Percentiles rank a stretch among this genome's conserved stretches.
Evolutionary conservation across 805 yeast species (phyloP).

Genomic region (Pichia deserticola): DNA sequence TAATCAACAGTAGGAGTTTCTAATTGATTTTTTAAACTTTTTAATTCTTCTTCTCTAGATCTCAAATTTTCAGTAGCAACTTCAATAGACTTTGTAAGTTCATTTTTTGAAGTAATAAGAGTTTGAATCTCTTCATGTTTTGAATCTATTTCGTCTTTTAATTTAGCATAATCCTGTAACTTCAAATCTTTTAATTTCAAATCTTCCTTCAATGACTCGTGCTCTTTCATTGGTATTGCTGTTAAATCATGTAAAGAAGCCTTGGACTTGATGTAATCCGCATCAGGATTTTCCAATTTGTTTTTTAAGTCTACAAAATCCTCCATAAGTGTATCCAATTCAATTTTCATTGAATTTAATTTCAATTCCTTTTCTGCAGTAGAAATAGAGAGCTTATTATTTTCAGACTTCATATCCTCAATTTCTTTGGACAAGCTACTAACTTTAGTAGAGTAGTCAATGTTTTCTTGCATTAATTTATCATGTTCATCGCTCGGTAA

Average conservation of each 20-base stretch:
- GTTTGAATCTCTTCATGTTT: constrained; percentile 7
- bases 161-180: background rate
- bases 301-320: background rate
- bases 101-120: background rate
- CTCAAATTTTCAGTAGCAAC: background rate
- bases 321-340: background rate
- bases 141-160: background rate
- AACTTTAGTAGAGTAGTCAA: background rate
- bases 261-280: constrained; percentile 23
- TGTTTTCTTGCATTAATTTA: constrained; percentile 10
- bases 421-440: background rate
- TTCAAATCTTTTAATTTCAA: constrained; percentile 1
- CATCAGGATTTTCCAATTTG: constrained; percentile 26
- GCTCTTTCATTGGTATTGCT: constrained; percentile 20
- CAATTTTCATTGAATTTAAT: background rate
- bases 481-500: constrained; percentile 22
- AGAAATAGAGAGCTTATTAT: background rate
- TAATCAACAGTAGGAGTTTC: constrained; percentile 7
- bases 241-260: constrained; percentile 24
- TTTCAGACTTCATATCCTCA: background rate
- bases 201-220: constrained; percentile 10
- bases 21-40: background rate
- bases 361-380: background rate
- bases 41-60: constrained; percentile 3
- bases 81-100: background rate